These are phyloP conservation scores for Petunia axillaris DNA, from an alignment of 257 asterid species.

Conservation along the genomic window DNA sequence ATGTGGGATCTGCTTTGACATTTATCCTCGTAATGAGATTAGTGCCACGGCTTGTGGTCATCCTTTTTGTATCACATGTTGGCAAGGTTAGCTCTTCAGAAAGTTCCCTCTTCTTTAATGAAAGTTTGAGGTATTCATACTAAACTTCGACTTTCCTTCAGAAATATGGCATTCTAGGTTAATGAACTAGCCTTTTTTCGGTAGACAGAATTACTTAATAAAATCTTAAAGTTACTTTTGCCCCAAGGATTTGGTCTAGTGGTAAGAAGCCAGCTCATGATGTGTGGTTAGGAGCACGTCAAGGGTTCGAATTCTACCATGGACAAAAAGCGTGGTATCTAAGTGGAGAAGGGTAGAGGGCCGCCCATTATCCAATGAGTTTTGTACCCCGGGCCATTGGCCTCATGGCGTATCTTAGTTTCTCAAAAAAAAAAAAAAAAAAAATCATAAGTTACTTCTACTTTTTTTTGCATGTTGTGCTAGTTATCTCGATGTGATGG, in stretches of 20 bases:
- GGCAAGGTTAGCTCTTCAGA: constrained; percentile 64
- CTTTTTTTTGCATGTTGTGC: background rate
- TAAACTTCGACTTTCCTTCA: background rate
- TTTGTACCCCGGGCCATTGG: no score
- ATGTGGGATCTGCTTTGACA: constrained; percentile 95
- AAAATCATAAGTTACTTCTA: no score
- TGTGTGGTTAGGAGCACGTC: no score
- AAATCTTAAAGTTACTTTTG: background rate
- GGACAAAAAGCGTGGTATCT: no score
- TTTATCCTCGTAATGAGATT: constrained; percentile 58
- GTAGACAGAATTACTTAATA: background rate
- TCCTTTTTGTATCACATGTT: constrained; percentile 79
- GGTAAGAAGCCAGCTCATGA: no score
- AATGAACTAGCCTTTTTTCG: background rate
- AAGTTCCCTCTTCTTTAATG: constrained; percentile 12
- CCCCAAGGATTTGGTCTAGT: no score
- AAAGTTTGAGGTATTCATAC: background rate
- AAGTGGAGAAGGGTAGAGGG: no score
- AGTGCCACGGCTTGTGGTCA: constrained; percentile 83
- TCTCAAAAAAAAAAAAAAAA: no score
- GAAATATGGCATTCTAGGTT: constrained; percentile 5
- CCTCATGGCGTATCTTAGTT: no score
- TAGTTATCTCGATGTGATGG: background rate
- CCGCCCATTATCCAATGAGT: no score
- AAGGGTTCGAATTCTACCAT: no score